Percentiles rank a stretch among this genome's conserved stretches.
Evolutionary conservation across 1,139 yeast genomes (phyloP).

Genomic region (Debaryomyces sp.): DNA sequence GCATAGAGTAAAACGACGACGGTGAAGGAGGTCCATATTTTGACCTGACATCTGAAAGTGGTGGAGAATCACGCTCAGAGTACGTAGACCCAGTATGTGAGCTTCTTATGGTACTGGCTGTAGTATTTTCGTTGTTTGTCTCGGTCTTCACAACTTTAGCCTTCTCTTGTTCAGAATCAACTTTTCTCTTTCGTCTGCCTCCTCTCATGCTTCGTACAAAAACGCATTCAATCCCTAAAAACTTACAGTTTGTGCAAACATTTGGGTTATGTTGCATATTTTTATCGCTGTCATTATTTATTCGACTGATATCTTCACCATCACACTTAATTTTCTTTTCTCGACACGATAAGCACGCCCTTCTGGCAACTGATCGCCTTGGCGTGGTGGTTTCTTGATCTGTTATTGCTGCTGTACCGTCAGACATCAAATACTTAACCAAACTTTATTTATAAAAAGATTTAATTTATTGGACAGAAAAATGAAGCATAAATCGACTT

Average conservation of each 20-base stretch:
- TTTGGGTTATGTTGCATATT: conserved; percentile 20
- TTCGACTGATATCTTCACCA: conserved; percentile 46
- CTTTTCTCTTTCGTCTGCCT: conserved; percentile 46
- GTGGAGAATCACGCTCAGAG: background rate
- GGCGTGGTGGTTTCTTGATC: background rate
- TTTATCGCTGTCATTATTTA: conserved; percentile 18
- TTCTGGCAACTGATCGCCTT: conserved; percentile 48
- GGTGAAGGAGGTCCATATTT: background rate
- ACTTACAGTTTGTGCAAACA: conserved; percentile 53
- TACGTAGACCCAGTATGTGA: background rate
- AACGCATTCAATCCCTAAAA: conserved; percentile 53
- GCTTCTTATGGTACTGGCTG: background rate
- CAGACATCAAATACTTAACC: conserved; percentile 2
- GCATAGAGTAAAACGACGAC: background rate
- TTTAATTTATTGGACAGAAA: background rate
- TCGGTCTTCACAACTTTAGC: background rate
- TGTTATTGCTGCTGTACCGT: background rate
- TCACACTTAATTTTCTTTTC: conserved; percentile 67
- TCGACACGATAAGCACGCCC: conserved; percentile 65
- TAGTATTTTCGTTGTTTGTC: background rate
- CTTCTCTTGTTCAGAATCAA: background rate
- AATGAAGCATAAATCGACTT: background rate
- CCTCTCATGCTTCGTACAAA: conserved; percentile 64
- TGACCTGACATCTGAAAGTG: background rate
- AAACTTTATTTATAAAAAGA: background rate